Evolutionary conservation across 495 filamentous ascomycete species (phyloP).

Genomic region (Clavariopsis aquatica): DNA sequence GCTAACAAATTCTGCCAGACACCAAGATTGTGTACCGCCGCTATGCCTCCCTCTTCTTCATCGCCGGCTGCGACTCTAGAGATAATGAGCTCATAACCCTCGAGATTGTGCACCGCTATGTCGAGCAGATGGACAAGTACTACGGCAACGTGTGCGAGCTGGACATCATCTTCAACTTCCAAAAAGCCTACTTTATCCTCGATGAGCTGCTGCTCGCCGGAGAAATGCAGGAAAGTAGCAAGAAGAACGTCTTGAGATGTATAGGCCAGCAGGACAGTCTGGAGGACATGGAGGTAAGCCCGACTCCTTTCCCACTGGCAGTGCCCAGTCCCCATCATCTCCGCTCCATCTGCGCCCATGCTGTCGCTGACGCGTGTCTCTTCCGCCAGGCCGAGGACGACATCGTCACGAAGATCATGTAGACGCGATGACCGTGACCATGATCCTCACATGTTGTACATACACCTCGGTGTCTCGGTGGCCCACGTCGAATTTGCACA

Average conservation of each 20-base stretch:
- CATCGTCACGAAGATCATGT: slow-evolving; percentile 91
- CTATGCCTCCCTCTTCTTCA: slow-evolving; percentile 99
- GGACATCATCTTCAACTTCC: slow-evolving; percentile 99
- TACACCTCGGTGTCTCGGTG: not conserved
- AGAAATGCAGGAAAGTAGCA: slow-evolving; percentile 98
- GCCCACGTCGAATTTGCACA: not conserved
- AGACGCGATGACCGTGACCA: slow-evolving; percentile 37
- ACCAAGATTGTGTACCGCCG: slow-evolving; percentile 97
- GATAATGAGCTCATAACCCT: slow-evolving; percentile 98
- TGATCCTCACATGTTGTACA: slow-evolving; percentile 10
- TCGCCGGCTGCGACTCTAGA: slow-evolving; percentile 88
- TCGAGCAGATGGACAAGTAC: slow-evolving; percentile 99
- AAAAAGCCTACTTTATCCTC: slow-evolving; percentile 98
- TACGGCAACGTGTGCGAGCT: slow-evolving; percentile 99
- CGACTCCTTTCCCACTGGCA: not conserved
- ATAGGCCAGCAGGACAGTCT: slow-evolving; percentile 93
- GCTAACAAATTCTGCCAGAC: slow-evolving; percentile 56
- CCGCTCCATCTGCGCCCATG: slow-evolving; percentile 24
- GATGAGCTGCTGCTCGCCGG: slow-evolving; percentile 95
- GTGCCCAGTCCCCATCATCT: not conserved
- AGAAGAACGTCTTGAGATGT: slow-evolving; percentile 94
- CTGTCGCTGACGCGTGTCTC: slow-evolving; percentile 44
- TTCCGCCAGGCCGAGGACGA: slow-evolving; percentile 85
- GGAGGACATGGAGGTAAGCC: slow-evolving; percentile 95
- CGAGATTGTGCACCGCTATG: slow-evolving; percentile 97